Evolutionary conservation across 1,139 yeast species (phyloP), one percentile per base, ranked within the genome.

Genomic region (Nakaseomyces nivariensis): DNA sequence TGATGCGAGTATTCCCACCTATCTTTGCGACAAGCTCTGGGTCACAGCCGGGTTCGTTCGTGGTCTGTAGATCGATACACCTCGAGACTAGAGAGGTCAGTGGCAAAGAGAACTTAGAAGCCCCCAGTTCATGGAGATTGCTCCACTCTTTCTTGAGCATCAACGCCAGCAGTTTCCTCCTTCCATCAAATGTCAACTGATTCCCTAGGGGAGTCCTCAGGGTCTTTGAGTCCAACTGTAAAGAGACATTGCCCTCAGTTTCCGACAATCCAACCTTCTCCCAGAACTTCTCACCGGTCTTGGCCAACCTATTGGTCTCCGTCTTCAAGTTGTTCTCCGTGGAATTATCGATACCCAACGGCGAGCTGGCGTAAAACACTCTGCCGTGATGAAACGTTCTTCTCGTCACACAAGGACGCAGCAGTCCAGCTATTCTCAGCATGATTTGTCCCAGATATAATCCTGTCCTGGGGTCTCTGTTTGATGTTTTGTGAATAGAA

Each of bases 101-200:
- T 2, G 97, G 97, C 47, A 92, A 74, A 26, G 87, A 73, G 62
- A 85, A 85, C 33, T 92, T 84, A 64, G 85, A 86, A 59, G 90
- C 78, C 55, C 84, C 79, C 55, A 84, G 73, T 51, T 77, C 76
- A 1, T 95, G 80, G 52, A 92, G 71, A 48, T 78, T 77, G 49
- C 81, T 75, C 98, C 98, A 94, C 69, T 92, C 99, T 62, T 88
- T 89, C 43, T 81, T 81, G 41, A 94, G 72, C 61, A 90, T 69
- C 57, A 81, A 74, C 0, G 97, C 96, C 56, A 92, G 71, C 25
- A 78, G 67, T 44, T 75, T 71, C 63, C 85, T 84, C 17, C 70
- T 56, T 34, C 67, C 63, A 1, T 96, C 95, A 17, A 94, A 69
- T 1, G 78, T 69, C 51, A 92, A 67, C 11, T 79, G 76, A 63